A percentile compares a stretch with the other conserved stretches of the same genome.
phyloP scores from a whole-genome alignment of 2,329 filamentous ascomycete genomes.

The Fusarium algeriense region DNA sequence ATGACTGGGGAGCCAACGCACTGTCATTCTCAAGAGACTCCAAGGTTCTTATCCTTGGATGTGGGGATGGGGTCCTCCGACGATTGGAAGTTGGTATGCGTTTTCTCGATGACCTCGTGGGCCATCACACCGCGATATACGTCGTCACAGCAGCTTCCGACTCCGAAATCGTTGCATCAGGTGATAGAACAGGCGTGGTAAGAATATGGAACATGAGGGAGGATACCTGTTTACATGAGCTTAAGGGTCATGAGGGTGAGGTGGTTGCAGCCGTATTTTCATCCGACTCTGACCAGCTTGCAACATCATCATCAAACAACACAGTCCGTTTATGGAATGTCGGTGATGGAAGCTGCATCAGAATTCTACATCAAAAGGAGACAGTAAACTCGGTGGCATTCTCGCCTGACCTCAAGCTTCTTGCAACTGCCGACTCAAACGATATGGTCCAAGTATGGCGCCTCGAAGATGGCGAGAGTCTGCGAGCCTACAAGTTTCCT shows the following conservation, averaged over 20 bases:
- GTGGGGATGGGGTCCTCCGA: background rate
- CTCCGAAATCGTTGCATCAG: background rate
- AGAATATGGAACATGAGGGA: background rate
- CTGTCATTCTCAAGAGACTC: background rate
- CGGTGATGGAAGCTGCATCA: background rate
- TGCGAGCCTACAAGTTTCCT: background rate
- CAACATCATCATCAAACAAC: background rate
- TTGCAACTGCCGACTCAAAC: background rate
- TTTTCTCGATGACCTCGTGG: background rate
- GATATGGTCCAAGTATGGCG: background rate
- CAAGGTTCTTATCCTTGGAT: background rate
- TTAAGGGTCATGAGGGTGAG: background rate
- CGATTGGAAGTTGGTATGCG: background rate
- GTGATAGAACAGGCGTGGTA: background rate
- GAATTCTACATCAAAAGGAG: background rate
- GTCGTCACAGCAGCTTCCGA: background rate
- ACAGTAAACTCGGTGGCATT: background rate
- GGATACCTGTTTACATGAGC: background rate
- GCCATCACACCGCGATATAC: background rate
- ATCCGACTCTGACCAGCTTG: background rate
- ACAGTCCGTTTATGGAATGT: background rate
- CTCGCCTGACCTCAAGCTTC: background rate
- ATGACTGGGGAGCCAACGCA: background rate
- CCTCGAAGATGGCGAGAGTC: background rate
- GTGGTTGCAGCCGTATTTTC: background rate